Evolutionary conservation across 2,329 filamentous ascomycete species (phyloP).

Genomic region (Dactylellina leptospora): DNA sequence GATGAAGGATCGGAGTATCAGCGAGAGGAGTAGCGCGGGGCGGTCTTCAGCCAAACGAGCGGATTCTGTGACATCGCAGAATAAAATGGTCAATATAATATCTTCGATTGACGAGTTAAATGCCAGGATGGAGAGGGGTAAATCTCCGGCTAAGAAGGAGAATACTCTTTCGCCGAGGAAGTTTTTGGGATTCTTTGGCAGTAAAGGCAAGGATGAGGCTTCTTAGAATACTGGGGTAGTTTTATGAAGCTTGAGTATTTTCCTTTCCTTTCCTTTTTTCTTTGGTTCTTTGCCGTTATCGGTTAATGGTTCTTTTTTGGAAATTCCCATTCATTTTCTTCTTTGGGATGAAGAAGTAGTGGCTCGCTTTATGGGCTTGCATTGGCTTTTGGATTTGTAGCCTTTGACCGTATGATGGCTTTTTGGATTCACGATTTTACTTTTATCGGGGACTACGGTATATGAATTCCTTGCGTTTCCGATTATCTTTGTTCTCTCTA

Average conservation of each 20-base stretch:
- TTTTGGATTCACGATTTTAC: not conserved
- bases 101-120: slow-evolving; percentile 51
- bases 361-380: not conserved
- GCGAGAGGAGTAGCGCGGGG: slow-evolving; percentile 33
- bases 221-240: not conserved
- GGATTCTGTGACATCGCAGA: slow-evolving; percentile 22
- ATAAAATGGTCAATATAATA: slow-evolving; percentile 48
- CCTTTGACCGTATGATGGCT: not conserved
- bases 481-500: slow-evolving; percentile 2
- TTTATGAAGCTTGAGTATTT: slow-evolving; percentile 2
- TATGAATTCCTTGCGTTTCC: not conserved
- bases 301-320: not conserved
- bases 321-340: too few species aligned
- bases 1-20: slow-evolving; percentile 20
- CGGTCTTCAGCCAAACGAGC: slow-evolving; percentile 34
- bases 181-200: slow-evolving; percentile 48
- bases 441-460: not conserved
- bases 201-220: slow-evolving; percentile 38
- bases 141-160: slow-evolving; percentile 50
- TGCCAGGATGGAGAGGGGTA: slow-evolving; percentile 48
- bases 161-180: slow-evolving; percentile 50
- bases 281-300: not conserved
- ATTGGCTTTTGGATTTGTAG: not conserved
- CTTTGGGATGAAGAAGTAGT: not conserved
- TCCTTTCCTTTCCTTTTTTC: slow-evolving; percentile 4